These are phyloP conservation scores for Colletotrichum lupini DNA, from an alignment of 2,329 filamentous ascomycete genomes.

Conservation along the genomic window DNA sequence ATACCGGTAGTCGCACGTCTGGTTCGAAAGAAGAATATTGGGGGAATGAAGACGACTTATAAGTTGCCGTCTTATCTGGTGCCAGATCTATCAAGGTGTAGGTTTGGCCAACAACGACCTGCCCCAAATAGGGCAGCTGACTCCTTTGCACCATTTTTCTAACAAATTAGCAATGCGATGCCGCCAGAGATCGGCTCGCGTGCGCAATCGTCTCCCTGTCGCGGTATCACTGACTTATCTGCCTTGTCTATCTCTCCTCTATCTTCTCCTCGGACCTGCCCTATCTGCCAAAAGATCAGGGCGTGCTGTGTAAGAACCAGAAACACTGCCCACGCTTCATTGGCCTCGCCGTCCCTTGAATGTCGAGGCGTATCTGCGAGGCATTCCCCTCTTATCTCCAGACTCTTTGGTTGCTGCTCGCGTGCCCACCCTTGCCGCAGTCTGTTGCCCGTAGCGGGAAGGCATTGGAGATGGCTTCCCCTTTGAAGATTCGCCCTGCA, in stretches of 20 bases:
- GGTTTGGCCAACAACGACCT: constrained; percentile 19
- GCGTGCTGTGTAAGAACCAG: neutral
- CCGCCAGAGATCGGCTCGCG: constrained; percentile 31
- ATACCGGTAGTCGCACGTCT: neutral
- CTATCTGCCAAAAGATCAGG: constrained; percentile 8
- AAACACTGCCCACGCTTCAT: constrained; percentile 8
- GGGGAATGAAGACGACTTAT: constrained; percentile 17
- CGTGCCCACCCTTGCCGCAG: neutral
- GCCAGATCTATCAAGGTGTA: constrained; percentile 13
- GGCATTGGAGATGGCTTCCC: constrained; percentile 2
- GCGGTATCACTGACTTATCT: constrained; percentile 14
- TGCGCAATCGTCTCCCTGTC: constrained; percentile 35
- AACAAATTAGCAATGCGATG: constrained; percentile 34
- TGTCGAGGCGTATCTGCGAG: neutral
- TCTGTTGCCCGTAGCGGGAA: neutral
- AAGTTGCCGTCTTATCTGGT: constrained; percentile 32
- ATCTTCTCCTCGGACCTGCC: constrained; percentile 33
- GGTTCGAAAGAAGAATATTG: neutral
- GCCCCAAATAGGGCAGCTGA: constrained; percentile 34
- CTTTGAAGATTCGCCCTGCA: constrained; percentile 1
- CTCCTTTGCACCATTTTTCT: constrained; percentile 28
- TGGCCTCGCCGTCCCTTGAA: constrained; percentile 7
- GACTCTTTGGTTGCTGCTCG: neutral
- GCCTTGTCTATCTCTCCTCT: constrained; percentile 23
- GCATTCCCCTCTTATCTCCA: neutral